Evolutionary conservation across 257 asterid genomes (phyloP), one percentile per base, ranked within the genome.

Genomic region (Primulina huaijiensis): DNA sequence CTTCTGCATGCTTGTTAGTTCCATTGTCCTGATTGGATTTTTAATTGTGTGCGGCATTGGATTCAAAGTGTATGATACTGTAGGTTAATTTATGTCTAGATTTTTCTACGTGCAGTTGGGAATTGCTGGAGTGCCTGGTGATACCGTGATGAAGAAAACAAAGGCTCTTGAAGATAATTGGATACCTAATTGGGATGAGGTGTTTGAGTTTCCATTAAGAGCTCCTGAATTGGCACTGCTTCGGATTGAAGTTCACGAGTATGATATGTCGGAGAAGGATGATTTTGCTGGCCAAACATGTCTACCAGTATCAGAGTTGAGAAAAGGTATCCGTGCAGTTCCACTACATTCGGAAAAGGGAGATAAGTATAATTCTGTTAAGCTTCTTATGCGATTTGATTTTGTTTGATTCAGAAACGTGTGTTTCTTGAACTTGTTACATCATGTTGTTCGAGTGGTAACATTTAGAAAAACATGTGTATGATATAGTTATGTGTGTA

Each of bases 131-230:
- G 81, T 72, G 25, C 81, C 77, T 61, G 71, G 68, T 53, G 81
- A 72, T 27, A 62, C 65, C 52, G 27, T 72, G 53, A 72, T 77
- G 81, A 72, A 67, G 72, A 77, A 72, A 62, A 77, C 77, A 30
- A 77, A 68, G 68, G 30, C 27, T 37, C 50, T 55, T 20, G 77
- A 77, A 74, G 81, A 77, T 31, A 68, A 30, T 2, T 77, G 81
- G 81, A 72, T 72, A 11, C 81, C 81, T 1, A 72, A 37, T 62
- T 77, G 81, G 81, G 77, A 62, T 23, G 81, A 77, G 64, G 81
- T 67, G 57, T 77, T 77, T 57, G 65, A 72, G 8, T 77, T 72
- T 71, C 77, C 81, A 23, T 64, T 77, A 65, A 62, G 77, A 34
- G 72, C 72, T 40, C 81, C 81, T 2, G 81, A 77, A 53, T 58